Percentiles rank a stretch among this genome's conserved stretches.
Evolutionary conservation across 1,139 yeast genomes (phyloP).

Genomic region (Ashbya aceris): DNA sequence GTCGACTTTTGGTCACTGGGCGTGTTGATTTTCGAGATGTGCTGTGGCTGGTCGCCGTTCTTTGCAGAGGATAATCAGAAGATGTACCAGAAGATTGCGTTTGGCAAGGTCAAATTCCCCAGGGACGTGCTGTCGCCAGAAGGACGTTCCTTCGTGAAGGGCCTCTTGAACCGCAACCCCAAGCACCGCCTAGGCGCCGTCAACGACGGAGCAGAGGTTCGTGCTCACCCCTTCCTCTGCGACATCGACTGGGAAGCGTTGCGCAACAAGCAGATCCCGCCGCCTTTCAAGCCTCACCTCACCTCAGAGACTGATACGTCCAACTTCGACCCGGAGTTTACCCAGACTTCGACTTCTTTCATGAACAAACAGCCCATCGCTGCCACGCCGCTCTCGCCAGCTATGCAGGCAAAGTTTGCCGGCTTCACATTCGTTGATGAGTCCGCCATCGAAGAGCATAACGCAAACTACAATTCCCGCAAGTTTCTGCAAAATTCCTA

Average conservation of each 20-base stretch:
- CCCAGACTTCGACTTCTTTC: slow-evolving; percentile 79
- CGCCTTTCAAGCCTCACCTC: slow-evolving; percentile 93
- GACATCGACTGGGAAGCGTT: slow-evolving; percentile 87
- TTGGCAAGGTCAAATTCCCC: slow-evolving; percentile 94
- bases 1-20: slow-evolving; percentile 84
- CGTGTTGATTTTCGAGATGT: slow-evolving; percentile 75
- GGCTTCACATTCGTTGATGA: slow-evolving; percentile 96
- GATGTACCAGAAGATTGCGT: slow-evolving; percentile 97
- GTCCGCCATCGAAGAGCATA: slow-evolving; percentile 83
- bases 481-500: slow-evolving; percentile 29
- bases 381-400: slow-evolving; percentile 69
- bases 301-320: slow-evolving; percentile 88
- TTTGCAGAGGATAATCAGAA: slow-evolving; percentile 96
- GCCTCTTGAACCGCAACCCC: slow-evolving; percentile 88
- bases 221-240: slow-evolving; percentile 81
- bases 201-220: slow-evolving; percentile 84
- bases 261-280: slow-evolving; percentile 77
- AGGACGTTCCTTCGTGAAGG: slow-evolving; percentile 91
- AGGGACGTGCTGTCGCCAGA: slow-evolving; percentile 86
- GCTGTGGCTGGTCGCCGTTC: slow-evolving; percentile 99
- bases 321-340: slow-evolving; percentile 94
- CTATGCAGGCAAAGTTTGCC: slow-evolving; percentile 89
- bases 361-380: slow-evolving; percentile 47
- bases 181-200: slow-evolving; percentile 85
- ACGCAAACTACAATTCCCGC: slow-evolving; percentile 30